Evolutionary conservation across 768 basidiomycete genomes (phyloP).

Genomic region (Rhizopogon vesiculosus): DNA sequence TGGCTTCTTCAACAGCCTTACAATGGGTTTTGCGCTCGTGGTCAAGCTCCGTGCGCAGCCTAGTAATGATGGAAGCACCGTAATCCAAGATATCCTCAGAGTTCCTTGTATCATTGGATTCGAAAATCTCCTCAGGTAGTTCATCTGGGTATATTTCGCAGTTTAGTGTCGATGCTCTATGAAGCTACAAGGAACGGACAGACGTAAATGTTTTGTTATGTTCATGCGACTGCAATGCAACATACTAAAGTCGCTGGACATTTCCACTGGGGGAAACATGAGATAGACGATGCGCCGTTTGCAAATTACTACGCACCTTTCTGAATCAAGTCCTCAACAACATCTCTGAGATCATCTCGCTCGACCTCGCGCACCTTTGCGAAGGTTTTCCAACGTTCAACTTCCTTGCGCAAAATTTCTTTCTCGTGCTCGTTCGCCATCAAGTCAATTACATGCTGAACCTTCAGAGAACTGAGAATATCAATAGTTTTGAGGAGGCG

Average conservation of each 20-base stretch:
- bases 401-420: slow-evolving; percentile 30
- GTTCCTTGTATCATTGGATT: slow-evolving; percentile 2
- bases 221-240: slow-evolving; percentile 44
- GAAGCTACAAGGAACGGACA: slow-evolving; percentile 16
- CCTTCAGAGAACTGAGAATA: slow-evolving; percentile 40
- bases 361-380: slow-evolving; percentile 38
- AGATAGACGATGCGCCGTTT: not conserved
- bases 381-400: slow-evolving; percentile 29
- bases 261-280: slow-evolving; percentile 33
- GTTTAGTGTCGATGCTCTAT: slow-evolving; percentile 8
- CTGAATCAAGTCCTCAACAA: slow-evolving; percentile 47
- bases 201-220: slow-evolving; percentile 40
- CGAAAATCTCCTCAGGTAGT: not conserved
- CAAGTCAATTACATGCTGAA: slow-evolving; percentile 37
- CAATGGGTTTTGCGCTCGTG: slow-evolving; percentile 39
- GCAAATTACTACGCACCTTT: slow-evolving; percentile 42
- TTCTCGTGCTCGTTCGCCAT: slow-evolving; percentile 27
- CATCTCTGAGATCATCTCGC: slow-evolving; percentile 49
- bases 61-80: slow-evolving; percentile 39
- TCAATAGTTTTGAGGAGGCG: slow-evolving; percentile 48
- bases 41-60: slow-evolving; percentile 39
- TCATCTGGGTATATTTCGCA: slow-evolving; percentile 14
- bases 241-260: slow-evolving; percentile 36
- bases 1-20: slow-evolving; percentile 34
- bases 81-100: slow-evolving; percentile 32